phyloP scores from a whole-genome alignment of 2,329 filamentous ascomycete species.

The Cryoendolithus antarcticus region DNA sequence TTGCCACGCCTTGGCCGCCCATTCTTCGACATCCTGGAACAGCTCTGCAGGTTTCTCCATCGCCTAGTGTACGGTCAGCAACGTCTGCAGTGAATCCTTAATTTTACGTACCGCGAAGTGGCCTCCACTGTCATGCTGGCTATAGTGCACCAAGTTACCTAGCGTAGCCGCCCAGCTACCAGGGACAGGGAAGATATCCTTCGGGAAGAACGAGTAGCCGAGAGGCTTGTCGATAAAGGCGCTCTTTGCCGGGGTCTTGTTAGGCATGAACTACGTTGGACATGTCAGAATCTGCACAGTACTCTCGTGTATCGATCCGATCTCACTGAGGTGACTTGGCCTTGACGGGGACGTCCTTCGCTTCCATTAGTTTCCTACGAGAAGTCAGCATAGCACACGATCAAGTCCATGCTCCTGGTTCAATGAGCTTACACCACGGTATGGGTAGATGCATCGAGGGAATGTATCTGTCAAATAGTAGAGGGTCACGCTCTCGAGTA shows the following conservation, averaged over 20 bases:
- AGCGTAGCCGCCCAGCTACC: constrained; percentile 24
- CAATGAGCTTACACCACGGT: constrained; percentile 23
- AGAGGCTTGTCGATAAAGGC: constrained; percentile 28
- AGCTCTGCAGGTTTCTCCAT: constrained; percentile 23
- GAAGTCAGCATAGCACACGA: neutral
- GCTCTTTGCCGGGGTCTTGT: constrained; percentile 9
- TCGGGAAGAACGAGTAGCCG: constrained; percentile 33
- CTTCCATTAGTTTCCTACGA: constrained; percentile 10
- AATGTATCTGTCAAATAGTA: constrained; percentile 44
- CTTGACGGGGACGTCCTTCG: constrained; percentile 1
- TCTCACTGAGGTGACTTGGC: neutral
- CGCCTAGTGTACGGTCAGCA: constrained; percentile 13
- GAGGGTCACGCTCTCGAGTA: constrained; percentile 37
- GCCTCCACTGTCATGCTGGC: constrained; percentile 26
- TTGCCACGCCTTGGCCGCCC: constrained; percentile 18
- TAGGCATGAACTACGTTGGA: constrained; percentile 10
- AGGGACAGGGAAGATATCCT: constrained; percentile 28
- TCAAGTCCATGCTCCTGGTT: too few species aligned
- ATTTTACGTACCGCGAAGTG: constrained; percentile 24
- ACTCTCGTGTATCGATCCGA: neutral
- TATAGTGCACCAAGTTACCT: constrained; percentile 25
- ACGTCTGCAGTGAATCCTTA: neutral
- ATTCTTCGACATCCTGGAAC: constrained; percentile 22
- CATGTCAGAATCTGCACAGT: constrained; percentile 1
- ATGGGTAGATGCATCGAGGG: constrained; percentile 37